Percentiles rank a stretch among this genome's conserved stretches.
Conservation (phyloP, 1,284 basidiomycete genomes). For the Apiotrichum sp. region DNA sequence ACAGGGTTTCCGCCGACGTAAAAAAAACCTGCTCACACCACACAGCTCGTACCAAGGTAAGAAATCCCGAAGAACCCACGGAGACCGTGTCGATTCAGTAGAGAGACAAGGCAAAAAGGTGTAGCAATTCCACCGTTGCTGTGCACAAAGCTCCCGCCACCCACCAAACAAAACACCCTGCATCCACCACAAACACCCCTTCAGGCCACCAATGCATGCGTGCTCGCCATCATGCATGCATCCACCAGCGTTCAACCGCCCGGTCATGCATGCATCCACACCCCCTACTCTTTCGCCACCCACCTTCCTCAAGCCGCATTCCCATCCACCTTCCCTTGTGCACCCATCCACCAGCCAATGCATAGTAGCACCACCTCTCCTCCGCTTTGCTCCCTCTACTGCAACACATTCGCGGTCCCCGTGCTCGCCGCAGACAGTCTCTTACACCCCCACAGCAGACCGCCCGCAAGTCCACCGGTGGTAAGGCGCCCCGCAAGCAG, state of each 20-base stretch:
- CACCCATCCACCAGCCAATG: neutral
- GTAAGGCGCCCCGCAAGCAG: slow-evolving; percentile 55
- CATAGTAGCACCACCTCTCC: neutral
- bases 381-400: neutral
- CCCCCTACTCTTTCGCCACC: neutral
- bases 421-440: neutral
- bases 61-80: slow-evolving; percentile 1
- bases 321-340: neutral
- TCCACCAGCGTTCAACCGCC: neutral
- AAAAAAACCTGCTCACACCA: slow-evolving; percentile 5
- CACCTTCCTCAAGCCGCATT: neutral
- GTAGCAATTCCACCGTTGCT: neutral
- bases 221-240: slow-evolving; percentile 5
- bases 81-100: neutral
- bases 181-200: slow-evolving; percentile 1
- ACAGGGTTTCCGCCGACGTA: neutral
- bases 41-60: slow-evolving; percentile 22
- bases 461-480: slow-evolving; percentile 60
- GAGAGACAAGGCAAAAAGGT: neutral
- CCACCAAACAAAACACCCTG: neutral
- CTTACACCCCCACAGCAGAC: slow-evolving; percentile 51
- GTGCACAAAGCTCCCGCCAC: neutral
- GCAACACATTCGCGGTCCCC: neutral
- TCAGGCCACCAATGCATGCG: neutral
- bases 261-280: neutral